These are phyloP conservation scores for Athelia sp. DNA, from an alignment of 1,284 basidiomycete species.

Conservation along the genomic window DNA sequence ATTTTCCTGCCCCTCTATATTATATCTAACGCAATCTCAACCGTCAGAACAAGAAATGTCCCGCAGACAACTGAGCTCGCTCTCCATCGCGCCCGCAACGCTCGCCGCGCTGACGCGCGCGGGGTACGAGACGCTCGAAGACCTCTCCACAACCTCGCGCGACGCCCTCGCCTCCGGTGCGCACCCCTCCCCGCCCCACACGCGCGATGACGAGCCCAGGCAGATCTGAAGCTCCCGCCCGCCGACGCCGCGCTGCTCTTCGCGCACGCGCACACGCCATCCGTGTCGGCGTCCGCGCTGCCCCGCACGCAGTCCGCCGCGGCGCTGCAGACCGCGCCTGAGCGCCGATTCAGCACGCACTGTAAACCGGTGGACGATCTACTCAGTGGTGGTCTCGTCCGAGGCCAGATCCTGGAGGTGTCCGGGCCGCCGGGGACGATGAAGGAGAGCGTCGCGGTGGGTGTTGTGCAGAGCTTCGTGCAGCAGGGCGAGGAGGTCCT, in stretches of 20 bases:
- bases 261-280: conserved; percentile 27
- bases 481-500: conserved; percentile 44
- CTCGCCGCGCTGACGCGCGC: conserved; percentile 38
- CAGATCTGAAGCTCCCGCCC: conserved; percentile 45
- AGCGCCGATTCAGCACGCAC: conserved; percentile 32
- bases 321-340: conserved; percentile 29
- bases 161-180: conserved; percentile 41
- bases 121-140: conserved; percentile 47
- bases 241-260: conserved; percentile 39
- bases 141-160: conserved; percentile 33
- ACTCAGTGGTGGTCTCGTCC: conserved; percentile 54
- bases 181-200: too few relatives aligned
- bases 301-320: conserved; percentile 55
- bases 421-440: conserved; percentile 69
- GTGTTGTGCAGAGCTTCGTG: conserved; percentile 43
- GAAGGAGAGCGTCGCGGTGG: conserved; percentile 50
- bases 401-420: conserved; percentile 61
- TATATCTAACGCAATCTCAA: too few relatives aligned
- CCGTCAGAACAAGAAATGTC: conserved; percentile 13
- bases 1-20: too few relatives aligned
- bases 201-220: too few relatives aligned
- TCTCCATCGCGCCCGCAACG: conserved; percentile 31
- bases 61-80: conserved; percentile 27
- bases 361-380: conserved; percentile 49
- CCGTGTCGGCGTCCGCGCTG: conserved; percentile 10